Percentiles rank a stretch among this genome's conserved stretches.
Conservation (phyloP, 768 basidiomycete genomes). For the Psilocybe azurescens region DNA sequence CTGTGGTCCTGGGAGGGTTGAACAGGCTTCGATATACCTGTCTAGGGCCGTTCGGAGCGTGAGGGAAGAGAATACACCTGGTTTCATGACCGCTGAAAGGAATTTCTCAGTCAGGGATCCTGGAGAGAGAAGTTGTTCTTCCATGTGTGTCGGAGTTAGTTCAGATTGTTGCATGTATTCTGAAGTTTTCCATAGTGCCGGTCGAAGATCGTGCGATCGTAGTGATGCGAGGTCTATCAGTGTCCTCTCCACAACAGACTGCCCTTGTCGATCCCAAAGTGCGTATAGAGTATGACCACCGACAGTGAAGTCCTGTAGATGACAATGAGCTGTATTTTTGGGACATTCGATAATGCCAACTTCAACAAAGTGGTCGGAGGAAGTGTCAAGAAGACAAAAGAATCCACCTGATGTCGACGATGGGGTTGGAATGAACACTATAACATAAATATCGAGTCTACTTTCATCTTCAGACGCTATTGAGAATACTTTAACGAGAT, state of each 20-base stretch:
- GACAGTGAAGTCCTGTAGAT: slow-evolving; percentile 79
- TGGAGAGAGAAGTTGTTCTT: slow-evolving; percentile 75
- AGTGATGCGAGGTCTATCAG: slow-evolving; percentile 47
- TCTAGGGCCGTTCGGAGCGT: slow-evolving; percentile 84
- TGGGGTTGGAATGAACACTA: slow-evolving; percentile 77
- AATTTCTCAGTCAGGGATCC: slow-evolving; percentile 82
- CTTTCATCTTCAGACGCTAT: slow-evolving; percentile 49
- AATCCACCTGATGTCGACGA: slow-evolving; percentile 75
- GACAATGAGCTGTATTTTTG: slow-evolving; percentile 62
- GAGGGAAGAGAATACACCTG: slow-evolving; percentile 84
- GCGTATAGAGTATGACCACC: slow-evolving; percentile 62
- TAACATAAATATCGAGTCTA: slow-evolving; percentile 49
- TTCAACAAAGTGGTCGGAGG: slow-evolving; percentile 64
- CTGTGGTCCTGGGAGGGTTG: slow-evolving; percentile 63
- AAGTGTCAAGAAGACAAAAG: slow-evolving; percentile 69
- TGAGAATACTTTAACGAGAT: slow-evolving; percentile 69
- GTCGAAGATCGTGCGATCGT: slow-evolving; percentile 32
- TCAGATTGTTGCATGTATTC: slow-evolving; percentile 74
- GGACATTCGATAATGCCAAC: slow-evolving; percentile 66
- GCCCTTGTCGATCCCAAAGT: slow-evolving; percentile 84
- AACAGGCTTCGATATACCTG: slow-evolving; percentile 77
- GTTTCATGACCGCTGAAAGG: slow-evolving; percentile 81
- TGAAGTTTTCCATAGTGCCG: slow-evolving; percentile 56
- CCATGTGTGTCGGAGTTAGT: slow-evolving; percentile 86
- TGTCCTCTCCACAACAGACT: slow-evolving; percentile 68